Evolutionary conservation across 768 basidiomycete genomes (phyloP).

Genomic region (Termitomyces sp.): DNA sequence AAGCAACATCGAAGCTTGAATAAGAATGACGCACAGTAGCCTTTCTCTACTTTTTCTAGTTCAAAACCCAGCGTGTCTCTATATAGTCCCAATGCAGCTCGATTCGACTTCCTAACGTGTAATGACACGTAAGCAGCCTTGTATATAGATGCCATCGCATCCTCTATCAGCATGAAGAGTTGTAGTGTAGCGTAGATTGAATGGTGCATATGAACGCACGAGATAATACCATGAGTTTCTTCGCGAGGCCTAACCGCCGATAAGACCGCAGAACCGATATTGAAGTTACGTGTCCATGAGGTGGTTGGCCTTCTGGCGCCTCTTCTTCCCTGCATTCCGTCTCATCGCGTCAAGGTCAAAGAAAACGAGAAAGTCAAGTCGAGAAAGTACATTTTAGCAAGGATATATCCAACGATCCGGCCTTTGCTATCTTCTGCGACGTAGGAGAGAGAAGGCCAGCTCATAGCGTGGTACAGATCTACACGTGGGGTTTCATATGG

Average conservation of each 20-base stretch:
- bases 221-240: slow-evolving; percentile 91
- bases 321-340: slow-evolving; percentile 55
- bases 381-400: slow-evolving; percentile 79
- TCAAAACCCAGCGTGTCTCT: slow-evolving; percentile 89
- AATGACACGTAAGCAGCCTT: slow-evolving; percentile 83
- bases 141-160: slow-evolving; percentile 88
- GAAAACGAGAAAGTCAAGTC: not conserved
- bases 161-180: slow-evolving; percentile 42
- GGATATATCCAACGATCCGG: slow-evolving; percentile 89
- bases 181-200: not conserved
- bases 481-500: slow-evolving; percentile 14
- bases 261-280: slow-evolving; percentile 92
- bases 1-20: not conserved
- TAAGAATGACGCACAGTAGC: slow-evolving; percentile 64
- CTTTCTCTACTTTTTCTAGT: slow-evolving; percentile 82
- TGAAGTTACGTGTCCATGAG: slow-evolving; percentile 94
- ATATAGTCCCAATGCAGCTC: slow-evolving; percentile 86
- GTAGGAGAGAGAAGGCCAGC: slow-evolving; percentile 94
- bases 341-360: slow-evolving; percentile 10
- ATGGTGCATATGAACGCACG: slow-evolving; percentile 47
- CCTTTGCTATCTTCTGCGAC: slow-evolving; percentile 92
- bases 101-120: slow-evolving; percentile 93
- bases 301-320: slow-evolving; percentile 51
- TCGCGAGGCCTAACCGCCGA: slow-evolving; percentile 86
- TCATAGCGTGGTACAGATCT: slow-evolving; percentile 88